A percentile compares a stretch with the other conserved stretches of the same genome.
Conservation (phyloP, 1,284 basidiomycete species). For the Naganishia liquefaciens region DNA sequence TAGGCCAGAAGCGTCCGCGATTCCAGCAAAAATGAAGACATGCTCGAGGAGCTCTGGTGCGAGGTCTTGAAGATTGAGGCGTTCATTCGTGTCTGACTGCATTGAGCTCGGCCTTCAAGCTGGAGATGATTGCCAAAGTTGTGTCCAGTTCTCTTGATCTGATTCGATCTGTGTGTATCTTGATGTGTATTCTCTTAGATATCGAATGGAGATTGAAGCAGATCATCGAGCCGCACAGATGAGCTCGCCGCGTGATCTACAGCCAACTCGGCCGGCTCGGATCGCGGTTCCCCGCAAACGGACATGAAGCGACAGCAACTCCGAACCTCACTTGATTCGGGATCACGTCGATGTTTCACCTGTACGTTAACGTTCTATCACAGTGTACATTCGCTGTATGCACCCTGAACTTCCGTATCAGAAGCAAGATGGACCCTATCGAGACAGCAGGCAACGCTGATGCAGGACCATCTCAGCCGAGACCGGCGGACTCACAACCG, state of each 20-base stretch:
- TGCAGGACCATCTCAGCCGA: slow-evolving; percentile 16
- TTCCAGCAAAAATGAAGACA: slow-evolving; percentile 38
- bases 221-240: no score
- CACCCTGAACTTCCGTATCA: neutral
- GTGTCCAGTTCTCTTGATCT: neutral
- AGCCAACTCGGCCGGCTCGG: no score
- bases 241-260: no score
- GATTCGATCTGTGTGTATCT: neutral
- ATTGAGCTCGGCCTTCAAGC: no score
- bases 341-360: neutral
- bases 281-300: slow-evolving; percentile 5
- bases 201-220: no score
- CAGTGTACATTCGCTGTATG: neutral
- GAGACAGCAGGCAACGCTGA: slow-evolving; percentile 10
- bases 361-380: no score
- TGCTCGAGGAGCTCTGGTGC: slow-evolving; percentile 43
- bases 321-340: neutral
- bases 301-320: neutral
- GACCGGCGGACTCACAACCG: slow-evolving; percentile 11
- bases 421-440: neutral
- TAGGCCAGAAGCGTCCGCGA: slow-evolving; percentile 33
- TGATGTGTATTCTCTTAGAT: no score
- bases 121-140: no score
- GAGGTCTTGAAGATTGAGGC: slow-evolving; percentile 13
- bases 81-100: slow-evolving; percentile 3